Evolutionary conservation across 345 rosid genomes (phyloP), one percentile per base, ranked within the genome.

Genomic region (Hibiscus trionum): DNA sequence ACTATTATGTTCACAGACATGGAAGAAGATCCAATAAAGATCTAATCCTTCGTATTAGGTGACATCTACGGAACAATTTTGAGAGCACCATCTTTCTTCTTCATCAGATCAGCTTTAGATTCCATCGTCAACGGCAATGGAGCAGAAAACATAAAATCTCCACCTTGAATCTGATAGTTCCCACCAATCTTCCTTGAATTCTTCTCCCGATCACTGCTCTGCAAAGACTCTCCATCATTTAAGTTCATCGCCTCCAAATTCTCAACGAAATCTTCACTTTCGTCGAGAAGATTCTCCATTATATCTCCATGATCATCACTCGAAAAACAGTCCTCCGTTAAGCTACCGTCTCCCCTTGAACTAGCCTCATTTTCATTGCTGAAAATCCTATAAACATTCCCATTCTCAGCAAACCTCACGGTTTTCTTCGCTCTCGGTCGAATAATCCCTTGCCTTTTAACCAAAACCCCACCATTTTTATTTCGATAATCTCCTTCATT

Each of bases 341-440:
- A 79, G 44, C 68, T 73, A 62, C 75, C 82, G 56, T 82, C 93
- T 9, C 73, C 84, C 69, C 82, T 80, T 37, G 69, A 75, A 77
- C 72, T 7, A 63, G 31, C 70, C 69, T 67, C 81, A 65, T 83
- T 88, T 12, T 67, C 84, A 73, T 80, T 81, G 21, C 78, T 76
- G 75, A 75, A 10, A 84, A 86, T 58, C 78, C 75, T 79, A 78
- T 72, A 80, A 60, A 78, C 78, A 80, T 84, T 80, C 77, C 86
- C 87, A 57, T 85, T 80, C 77, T 88, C 88, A 4, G 80, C 86
- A 68, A 87, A 84, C 47, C 83, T 86, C 64, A 88, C 83, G 63
- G 50, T 75, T 79, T 82, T 89, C 78, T 81, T 85, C 78, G 73
- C 86, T 37, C 76, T 82, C 19, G 81, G 80, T 66, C 82, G 84